Base-by-base conservation (phyloP, 345 rosid species). In the Iberis pinnata region DNA sequence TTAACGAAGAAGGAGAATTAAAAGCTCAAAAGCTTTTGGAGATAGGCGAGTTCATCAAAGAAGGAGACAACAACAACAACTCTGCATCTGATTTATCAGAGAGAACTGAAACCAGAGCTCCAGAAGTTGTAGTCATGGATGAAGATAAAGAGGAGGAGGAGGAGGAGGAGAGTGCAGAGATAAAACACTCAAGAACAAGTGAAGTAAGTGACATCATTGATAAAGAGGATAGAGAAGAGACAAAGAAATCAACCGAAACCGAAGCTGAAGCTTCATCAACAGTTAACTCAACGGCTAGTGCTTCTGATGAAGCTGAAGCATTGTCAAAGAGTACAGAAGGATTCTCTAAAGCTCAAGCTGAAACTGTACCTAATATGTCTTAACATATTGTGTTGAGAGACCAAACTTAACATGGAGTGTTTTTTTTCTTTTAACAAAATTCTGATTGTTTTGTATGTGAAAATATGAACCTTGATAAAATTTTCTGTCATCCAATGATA, bases 31-130 rank as follows among this genome's bases (percentile, higher is more conserved):
- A 60, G 64, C 55, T 53, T 29, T 53, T 59, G 12, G 65, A 53
- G 60, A 53, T 53, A 4, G 65, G 60, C 0, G 71, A 58, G 38
- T 53, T 59, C 27, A 39, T 20, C 45, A 67, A 67, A 11, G 71
- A 59, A 59, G 65, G 56, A 20, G 66, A 53, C 33, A 27, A 43
- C 26, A 65, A 27, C 33, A 27, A 43, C 26, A 65, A 27, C 60
- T 20, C 54, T 51, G 43, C 36, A 16, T 18, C 18, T 51, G 64
- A 58, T 58, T 51, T 65, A 11, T 18, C 64, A 19, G 65, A 58
- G 49, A 58, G 70, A 67, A 67, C 61, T 33, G 66, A 67, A 60
- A 67, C 71, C 46, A 60, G 53, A 59, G 61, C 71, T 53, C 71
- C 61, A 39, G 71, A 60, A 60, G 66, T 60, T 53, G 45, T 67